Base-by-base conservation (phyloP, 2,329 filamentous ascomycete species). In the Scedosporium minutisporum region DNA sequence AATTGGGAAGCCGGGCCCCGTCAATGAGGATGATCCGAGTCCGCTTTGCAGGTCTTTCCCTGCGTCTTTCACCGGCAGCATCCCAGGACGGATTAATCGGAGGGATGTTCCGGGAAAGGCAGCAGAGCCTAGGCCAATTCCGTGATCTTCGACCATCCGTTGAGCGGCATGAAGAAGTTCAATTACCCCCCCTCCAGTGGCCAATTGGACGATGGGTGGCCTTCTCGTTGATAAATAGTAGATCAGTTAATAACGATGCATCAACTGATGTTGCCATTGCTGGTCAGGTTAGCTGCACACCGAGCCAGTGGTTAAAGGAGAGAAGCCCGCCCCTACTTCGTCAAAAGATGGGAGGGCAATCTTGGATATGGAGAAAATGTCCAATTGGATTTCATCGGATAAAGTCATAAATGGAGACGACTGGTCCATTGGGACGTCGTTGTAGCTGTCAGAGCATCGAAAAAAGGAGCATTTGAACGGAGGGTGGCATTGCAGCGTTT, bases 401-500 rank as follows among this genome's bases (percentile, higher is more conserved):
- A 55, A 55, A 27, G 16, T 55, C 7, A 23, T 9, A 23, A 23
- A 27, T 9, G 18, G 51, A 12, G 21, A 27, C 6, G 18, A 6
- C 51, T 18, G 51, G 10, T 27, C 10, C 12, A 16, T 25, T 55
- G 18, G 51, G 18, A 14, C 18, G 4, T 18, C 21, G 10, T 7
- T 9, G 16, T n/a, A 55, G 51, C 18, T 55, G 51, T 27, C 51
- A 41, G 33, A 57, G 18, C 6, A 16, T 6, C 6, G 53, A 58
- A 38, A 41, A 18, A 10, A n/a, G n/a, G 2, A 51, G 4, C 16
- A 51, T 51, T 18, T 51, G 55, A 14, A 23, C 55, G 25, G 27
- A 44, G 48, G 25, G 60, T 61, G 33, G 48, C 25, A 61, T 61
- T 18, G 48, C 60, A 61, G 48, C 46, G 48, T 41, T n/a, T n/a